phyloP scores from a whole-genome alignment of 2,329 filamentous ascomycete species.

The Xylariaceae sp. region DNA sequence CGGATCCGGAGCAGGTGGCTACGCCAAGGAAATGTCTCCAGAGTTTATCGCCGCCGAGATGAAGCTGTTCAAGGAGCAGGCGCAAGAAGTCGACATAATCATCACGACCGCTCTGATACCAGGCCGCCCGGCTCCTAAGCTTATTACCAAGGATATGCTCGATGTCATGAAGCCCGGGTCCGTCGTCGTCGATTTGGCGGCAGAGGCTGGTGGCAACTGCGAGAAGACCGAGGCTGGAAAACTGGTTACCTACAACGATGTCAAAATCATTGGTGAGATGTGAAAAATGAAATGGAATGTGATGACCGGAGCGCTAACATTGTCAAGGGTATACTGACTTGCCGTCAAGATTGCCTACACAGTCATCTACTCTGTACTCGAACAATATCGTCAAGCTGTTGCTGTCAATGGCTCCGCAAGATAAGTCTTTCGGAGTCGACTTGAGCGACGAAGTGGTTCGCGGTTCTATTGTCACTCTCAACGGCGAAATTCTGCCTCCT shows the following conservation, averaged over 20 bases:
- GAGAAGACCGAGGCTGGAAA: conserved; percentile 74
- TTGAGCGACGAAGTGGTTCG: conserved; percentile 81
- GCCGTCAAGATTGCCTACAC: conserved; percentile 79
- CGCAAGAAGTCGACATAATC: conserved; percentile 84
- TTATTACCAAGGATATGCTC: conserved; percentile 78
- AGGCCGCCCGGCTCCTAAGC: conserved; percentile 73
- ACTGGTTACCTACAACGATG: conserved; percentile 66
- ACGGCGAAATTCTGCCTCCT: conserved; percentile 71
- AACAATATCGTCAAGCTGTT: conserved; percentile 92
- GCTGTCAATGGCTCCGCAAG: conserved; percentile 73
- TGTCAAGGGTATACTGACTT: conserved; percentile 73
- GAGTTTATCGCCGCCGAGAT: conserved; percentile 91
- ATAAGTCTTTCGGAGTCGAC: conserved; percentile 77
- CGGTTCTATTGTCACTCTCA: conserved; percentile 75
- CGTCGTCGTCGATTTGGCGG: conserved; percentile 81
- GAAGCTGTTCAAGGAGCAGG: conserved; percentile 86
- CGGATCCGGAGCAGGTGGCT: conserved; percentile 78
- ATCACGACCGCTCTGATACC: conserved; percentile 92
- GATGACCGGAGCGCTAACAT: conserved; percentile 20
- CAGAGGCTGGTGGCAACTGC: conserved; percentile 85
- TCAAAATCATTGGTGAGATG: conserved; percentile 72
- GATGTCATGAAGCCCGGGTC: conserved; percentile 86
- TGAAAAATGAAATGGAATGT: not conserved
- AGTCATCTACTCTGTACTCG: conserved; percentile 85
- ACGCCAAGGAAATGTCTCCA: conserved; percentile 91